These are phyloP conservation scores for Saccharomycopsis fodiens DNA, from an alignment of 805 yeast genomes.

Conservation along the genomic window DNA sequence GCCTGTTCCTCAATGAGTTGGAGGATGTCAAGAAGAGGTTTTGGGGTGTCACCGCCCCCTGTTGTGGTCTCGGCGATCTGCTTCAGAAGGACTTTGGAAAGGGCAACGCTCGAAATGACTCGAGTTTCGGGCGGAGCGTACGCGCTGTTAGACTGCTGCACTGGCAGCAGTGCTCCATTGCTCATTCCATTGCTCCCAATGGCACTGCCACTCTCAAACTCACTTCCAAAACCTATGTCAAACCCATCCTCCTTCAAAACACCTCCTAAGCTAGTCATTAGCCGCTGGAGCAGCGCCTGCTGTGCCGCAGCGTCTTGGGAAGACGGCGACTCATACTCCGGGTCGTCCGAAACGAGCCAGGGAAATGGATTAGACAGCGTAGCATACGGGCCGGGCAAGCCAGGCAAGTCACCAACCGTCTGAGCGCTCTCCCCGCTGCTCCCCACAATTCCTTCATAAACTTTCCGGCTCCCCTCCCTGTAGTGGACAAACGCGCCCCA, in stretches of 20 bases:
- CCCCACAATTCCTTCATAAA: background rate
- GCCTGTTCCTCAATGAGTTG: slow-evolving; percentile 38
- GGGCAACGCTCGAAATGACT: slow-evolving; percentile 44
- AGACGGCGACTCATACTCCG: background rate
- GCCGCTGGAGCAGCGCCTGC: slow-evolving; percentile 27
- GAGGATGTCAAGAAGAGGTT: slow-evolving; percentile 35
- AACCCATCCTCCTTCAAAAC: background rate
- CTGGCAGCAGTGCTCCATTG: too few species aligned
- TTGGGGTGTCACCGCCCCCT: slow-evolving; percentile 40
- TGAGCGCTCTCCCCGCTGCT: background rate
- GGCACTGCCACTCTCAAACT: too few species aligned
- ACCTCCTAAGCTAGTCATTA: slow-evolving; percentile 2
- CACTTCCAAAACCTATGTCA: too few species aligned
- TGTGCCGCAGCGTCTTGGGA: slow-evolving; percentile 15
- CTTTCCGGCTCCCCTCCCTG: slow-evolving; percentile 24
- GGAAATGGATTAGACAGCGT: too few species aligned
- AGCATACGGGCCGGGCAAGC: too few species aligned
- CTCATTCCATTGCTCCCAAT: too few species aligned
- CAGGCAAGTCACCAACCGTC: too few species aligned
- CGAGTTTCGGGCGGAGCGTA: slow-evolving; percentile 16
- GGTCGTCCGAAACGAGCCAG: too few species aligned
- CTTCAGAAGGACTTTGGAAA: slow-evolving; percentile 41
- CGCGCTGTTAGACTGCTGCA: background rate
- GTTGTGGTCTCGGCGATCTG: slow-evolving; percentile 48
- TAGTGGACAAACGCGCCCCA: slow-evolving; percentile 36